Evolutionary conservation across 768 basidiomycete species (phyloP).

Genomic region (Pisolithus tinctorius): DNA sequence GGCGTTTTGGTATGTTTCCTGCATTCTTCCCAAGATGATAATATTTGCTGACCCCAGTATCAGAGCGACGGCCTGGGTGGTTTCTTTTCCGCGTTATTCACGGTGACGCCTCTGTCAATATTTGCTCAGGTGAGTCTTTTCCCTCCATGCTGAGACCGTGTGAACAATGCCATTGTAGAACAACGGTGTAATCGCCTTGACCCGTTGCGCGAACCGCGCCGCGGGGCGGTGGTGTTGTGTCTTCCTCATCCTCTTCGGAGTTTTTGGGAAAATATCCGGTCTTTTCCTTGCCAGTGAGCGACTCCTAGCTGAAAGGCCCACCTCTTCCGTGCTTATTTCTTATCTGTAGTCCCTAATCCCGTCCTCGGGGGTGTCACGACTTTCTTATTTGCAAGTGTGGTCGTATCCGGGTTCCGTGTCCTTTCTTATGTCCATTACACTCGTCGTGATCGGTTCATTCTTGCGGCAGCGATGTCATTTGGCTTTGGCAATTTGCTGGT

Average conservation of each 20-base stretch:
- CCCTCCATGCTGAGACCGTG: neutral
- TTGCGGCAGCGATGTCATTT: constrained; percentile 62
- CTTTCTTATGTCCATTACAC: constrained; percentile 54
- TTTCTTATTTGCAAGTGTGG: constrained; percentile 76
- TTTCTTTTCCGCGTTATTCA: constrained; percentile 73
- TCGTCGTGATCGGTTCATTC: constrained; percentile 63
- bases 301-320: neutral
- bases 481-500: constrained; percentile 69
- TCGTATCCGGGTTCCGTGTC: constrained; percentile 64
- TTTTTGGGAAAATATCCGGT: constrained; percentile 77
- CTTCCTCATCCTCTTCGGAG: constrained; percentile 75
- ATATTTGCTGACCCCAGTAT: neutral
- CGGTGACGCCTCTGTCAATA: constrained; percentile 71
- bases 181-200: constrained; percentile 78
- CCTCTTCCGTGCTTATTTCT: neutral
- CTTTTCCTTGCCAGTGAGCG: constrained; percentile 68
- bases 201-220: constrained; percentile 73
- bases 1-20: constrained; percentile 52
- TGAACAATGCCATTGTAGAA: constrained; percentile 36
- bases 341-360: constrained; percentile 55
- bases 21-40: neutral
- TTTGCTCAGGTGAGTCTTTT: constrained; percentile 51
- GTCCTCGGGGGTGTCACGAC: constrained; percentile 84
- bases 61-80: constrained; percentile 78
- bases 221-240: constrained; percentile 76